These are phyloP conservation scores for Pseudocercospora vitis DNA, from an alignment of 2,329 filamentous ascomycete species.

Conservation along the genomic window DNA sequence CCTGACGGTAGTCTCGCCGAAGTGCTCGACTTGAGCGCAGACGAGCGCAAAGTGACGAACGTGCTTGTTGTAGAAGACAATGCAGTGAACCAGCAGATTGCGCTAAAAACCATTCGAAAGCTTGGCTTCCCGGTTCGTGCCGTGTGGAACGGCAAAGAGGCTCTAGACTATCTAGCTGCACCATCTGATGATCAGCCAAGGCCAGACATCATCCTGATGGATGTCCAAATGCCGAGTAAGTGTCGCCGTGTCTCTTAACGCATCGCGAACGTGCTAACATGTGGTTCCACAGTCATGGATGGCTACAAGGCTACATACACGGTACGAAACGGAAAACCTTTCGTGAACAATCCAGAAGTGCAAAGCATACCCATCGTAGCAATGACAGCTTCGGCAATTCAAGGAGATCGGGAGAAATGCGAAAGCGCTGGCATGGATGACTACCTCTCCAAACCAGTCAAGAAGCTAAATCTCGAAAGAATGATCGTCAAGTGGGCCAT, in stretches of 20 bases:
- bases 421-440: conserved; percentile 74
- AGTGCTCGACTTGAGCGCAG: conserved; percentile 54
- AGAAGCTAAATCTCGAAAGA: conserved; percentile 64
- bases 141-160: conserved; percentile 77
- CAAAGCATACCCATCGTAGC: conserved; percentile 71
- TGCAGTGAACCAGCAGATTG: conserved; percentile 67
- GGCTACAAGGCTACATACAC: conserved; percentile 76
- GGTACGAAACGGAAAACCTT: conserved; percentile 67
- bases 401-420: conserved; percentile 74
- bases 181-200: conserved; percentile 49
- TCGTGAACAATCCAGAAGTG: conserved; percentile 56
- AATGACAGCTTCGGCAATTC: conserved; percentile 79
- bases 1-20: conserved; percentile 44
- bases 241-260: neutral
- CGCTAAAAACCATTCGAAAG: conserved; percentile 71
- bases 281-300: conserved; percentile 60
- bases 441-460: conserved; percentile 70
- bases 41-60: conserved; percentile 63
- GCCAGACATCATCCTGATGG: conserved; percentile 68
- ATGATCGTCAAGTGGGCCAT: conserved; percentile 71
- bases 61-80: conserved; percentile 83
- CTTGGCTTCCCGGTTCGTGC: conserved; percentile 70
- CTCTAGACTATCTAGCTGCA: conserved; percentile 65
- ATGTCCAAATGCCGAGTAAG: conserved; percentile 43
- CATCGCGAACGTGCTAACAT: neutral